phyloP scores from a whole-genome alignment of 2,329 filamentous ascomycete species.

The Claviceps arundinis region DNA sequence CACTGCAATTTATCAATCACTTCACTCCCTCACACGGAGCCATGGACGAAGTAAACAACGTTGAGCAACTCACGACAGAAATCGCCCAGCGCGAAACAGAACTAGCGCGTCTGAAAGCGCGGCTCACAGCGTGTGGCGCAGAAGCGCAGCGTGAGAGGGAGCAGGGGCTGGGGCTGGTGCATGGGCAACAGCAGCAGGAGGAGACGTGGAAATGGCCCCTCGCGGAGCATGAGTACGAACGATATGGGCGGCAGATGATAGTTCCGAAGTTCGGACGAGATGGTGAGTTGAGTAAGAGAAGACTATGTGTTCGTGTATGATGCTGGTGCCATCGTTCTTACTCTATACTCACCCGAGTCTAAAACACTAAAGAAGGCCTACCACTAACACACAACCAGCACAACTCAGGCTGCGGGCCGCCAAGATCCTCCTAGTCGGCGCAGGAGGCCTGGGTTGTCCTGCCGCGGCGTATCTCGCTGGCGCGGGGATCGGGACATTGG shows the following conservation, averaged over 20 bases:
- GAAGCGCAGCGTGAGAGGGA: slow-evolving; percentile 4
- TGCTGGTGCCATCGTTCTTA: background rate
- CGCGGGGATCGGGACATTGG: slow-evolving; percentile 71
- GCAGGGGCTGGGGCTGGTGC: background rate
- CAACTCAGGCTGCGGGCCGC: slow-evolving; percentile 61
- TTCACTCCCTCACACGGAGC: background rate
- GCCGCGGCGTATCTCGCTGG: slow-evolving; percentile 87
- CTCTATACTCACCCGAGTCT: too few relatives aligned
- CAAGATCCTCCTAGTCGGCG: slow-evolving; percentile 68
- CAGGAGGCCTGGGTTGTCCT: slow-evolving; percentile 82
- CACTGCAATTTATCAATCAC: too few relatives aligned
- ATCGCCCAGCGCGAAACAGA: slow-evolving; percentile 36
- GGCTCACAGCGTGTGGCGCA: slow-evolving; percentile 23
- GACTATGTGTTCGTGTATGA: background rate
- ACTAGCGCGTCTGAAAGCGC: slow-evolving; percentile 29
- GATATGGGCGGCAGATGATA: slow-evolving; percentile 86
- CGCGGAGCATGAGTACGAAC: slow-evolving; percentile 57
- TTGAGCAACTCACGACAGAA: slow-evolving; percentile 30
- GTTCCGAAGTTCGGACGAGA: slow-evolving; percentile 67
- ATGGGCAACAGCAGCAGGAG: background rate
- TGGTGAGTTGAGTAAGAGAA: slow-evolving; percentile 35
- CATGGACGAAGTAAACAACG: slow-evolving; percentile 21
- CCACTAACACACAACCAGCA: slow-evolving; percentile 32
- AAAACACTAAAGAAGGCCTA: background rate
- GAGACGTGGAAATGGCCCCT: slow-evolving; percentile 53